Evolutionary conservation across 352 stramenopile genomes (phyloP).

Genomic region (Phytophthora fragariaefolia): DNA sequence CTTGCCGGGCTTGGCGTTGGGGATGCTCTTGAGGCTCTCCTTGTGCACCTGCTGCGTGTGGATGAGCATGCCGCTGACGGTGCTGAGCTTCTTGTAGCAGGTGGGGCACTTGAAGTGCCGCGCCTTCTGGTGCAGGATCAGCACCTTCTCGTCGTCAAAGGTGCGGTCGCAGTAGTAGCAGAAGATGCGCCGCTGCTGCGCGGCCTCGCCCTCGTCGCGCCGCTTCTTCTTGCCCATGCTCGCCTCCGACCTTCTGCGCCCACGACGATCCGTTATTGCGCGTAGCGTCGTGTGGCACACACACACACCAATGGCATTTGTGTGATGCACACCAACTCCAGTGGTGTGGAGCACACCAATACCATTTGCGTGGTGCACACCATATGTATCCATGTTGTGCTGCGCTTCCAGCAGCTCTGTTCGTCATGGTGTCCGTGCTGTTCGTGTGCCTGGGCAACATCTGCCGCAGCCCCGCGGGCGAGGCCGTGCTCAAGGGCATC

Average conservation of each 20-base stretch:
- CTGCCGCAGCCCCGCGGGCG: conserved; percentile 82
- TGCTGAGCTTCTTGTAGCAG: conserved; percentile 93
- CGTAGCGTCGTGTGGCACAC: conserved; percentile 3
- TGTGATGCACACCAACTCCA: conserved; percentile 5
- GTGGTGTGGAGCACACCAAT: neutral
- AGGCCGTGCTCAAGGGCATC: conserved; percentile 88
- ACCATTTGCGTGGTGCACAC: neutral
- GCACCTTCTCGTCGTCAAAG: conserved; percentile 92
- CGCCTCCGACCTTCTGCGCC: conserved; percentile 9
- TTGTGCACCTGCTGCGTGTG: conserved; percentile 92
- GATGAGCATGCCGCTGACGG: conserved; percentile 89
- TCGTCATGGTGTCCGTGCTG: conserved; percentile 71
- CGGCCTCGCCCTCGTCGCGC: conserved; percentile 57
- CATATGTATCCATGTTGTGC: conserved; percentile 1
- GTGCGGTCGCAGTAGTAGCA: conserved; percentile 95
- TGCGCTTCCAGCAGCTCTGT: conserved; percentile 30
- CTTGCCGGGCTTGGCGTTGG: conserved; percentile 84
- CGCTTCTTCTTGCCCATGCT: conserved; percentile 89
- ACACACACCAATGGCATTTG: too few species aligned
- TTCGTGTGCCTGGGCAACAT: conserved; percentile 94
- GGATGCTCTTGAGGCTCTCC: conserved; percentile 79
- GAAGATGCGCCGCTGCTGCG: conserved; percentile 73
- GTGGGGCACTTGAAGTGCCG: conserved; percentile 93
- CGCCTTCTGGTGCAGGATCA: conserved; percentile 94
- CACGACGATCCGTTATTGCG: conserved; percentile 23